A percentile compares a stretch with the other conserved stretches of the same genome.
Evolutionary conservation across 495 filamentous ascomycete species (phyloP).

Genomic region (Pseudoneurospora amorphoporcata): DNA sequence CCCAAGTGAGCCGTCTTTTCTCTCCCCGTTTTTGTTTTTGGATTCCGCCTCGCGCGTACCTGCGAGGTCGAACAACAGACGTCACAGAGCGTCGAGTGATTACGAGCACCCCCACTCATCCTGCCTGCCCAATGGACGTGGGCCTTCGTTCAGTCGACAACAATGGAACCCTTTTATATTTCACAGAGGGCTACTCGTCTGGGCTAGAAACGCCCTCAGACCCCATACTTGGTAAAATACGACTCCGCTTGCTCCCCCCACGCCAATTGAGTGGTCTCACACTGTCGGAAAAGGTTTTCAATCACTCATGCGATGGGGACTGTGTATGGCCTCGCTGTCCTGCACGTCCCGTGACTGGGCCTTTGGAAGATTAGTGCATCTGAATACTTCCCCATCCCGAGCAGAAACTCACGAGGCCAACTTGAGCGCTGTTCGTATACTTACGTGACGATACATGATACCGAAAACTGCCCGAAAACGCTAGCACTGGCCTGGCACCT

Average conservation of each 20-base stretch:
- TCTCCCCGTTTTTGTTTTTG: not conserved
- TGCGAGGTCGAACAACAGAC: constrained; percentile 9
- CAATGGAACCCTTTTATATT: not conserved
- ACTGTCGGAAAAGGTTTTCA: not conserved
- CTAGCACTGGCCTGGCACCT: not conserved
- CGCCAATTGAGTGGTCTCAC: not conserved
- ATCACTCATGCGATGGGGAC: not conserved
- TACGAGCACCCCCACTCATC: constrained; percentile 2
- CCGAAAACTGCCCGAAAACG: not conserved
- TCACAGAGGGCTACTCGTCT: constrained; percentile 1
- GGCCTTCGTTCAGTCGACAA: constrained; percentile 5
- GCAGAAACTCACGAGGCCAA: not conserved
- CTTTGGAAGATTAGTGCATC: not conserved
- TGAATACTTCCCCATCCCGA: not conserved
- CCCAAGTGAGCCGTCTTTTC: constrained; percentile 1
- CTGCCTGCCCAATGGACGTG: constrained; percentile 5
- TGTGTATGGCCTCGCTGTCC: not conserved
- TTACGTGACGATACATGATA: not conserved
- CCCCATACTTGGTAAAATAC: too few species aligned
- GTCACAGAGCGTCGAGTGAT: constrained; percentile 10
- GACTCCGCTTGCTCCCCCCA: not conserved
- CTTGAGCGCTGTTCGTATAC: not conserved
- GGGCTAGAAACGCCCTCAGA: too few species aligned
- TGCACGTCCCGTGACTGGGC: not conserved
- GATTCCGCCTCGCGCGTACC: not conserved